Base-by-base conservation (phyloP, 352 stramenopile genomes). In the Achlya hypogyna region DNA sequence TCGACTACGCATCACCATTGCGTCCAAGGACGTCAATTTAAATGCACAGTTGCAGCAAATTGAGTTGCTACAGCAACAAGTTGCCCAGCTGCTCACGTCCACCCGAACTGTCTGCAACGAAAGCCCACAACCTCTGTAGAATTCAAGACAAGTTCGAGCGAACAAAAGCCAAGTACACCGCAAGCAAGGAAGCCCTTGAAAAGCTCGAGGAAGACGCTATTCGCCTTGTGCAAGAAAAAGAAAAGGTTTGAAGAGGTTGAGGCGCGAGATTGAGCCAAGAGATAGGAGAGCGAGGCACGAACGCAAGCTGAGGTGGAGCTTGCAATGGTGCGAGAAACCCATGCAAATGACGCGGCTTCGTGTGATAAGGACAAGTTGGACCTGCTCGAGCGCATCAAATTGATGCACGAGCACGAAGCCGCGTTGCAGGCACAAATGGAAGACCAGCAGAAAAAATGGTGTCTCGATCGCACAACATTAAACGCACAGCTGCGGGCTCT, bases 41-140 rank as follows among this genome's bases (percentile, higher is more conserved):
- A 74, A 90, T 12, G 72, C 79, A 4, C 80, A 90, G 67, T 72
- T 75, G 0, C 76, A 82, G 25, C 77, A 93, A 31, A 79, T 93
- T 52, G 71, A 85, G 4, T 70, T 79, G 20, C 52, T 87, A 0
- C 80, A 86, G 16, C 63, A 72, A 4, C 78, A 89, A 59, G 54
- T 92, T 2, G 79, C 91, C 38, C 75, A 86, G 34, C 70, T 91
- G 22, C 69, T 56, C 3, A 28, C 76, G 74, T 82, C 69, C 56
- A 68, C 8, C 18, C 42, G 18, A 38, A 56, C 4, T 56, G 14
- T 54, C 49, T 34, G 6, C 12, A 56, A 1, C 25, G 10, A 16
- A 9, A 10, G 49, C 38, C n/a, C 6, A 42, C 38, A 56, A 27
- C 1, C 20, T 58, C 3, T 35, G 0, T 66, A 65, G 53, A 25